These are phyloP conservation scores for Penicillium sp. DNA, from an alignment of 2,329 filamentous ascomycete genomes.

Conservation along the genomic window DNA sequence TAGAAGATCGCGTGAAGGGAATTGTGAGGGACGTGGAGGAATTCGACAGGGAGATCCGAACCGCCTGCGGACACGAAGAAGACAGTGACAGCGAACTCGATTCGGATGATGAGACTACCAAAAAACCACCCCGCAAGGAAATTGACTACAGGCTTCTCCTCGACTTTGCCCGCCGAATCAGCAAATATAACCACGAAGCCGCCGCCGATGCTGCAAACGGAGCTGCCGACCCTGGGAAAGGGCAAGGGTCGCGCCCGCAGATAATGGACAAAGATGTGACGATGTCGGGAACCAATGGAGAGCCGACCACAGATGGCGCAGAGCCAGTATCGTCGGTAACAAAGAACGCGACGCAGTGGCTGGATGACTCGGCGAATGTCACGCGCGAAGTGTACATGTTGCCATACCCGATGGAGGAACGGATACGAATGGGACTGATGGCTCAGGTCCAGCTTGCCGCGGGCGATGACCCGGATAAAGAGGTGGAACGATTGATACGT, in stretches of 20 bases:
- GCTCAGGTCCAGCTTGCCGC: constrained; percentile 44
- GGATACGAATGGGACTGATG: constrained; percentile 48
- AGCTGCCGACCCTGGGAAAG: constrained; percentile 16
- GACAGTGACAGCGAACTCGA: constrained; percentile 33
- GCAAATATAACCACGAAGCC: constrained; percentile 48
- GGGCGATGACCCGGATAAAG: constrained; percentile 55
- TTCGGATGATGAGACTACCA: constrained; percentile 19
- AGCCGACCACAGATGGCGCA: constrained; percentile 16
- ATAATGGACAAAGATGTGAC: constrained; percentile 29
- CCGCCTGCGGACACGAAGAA: constrained; percentile 33
- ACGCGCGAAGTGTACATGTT: constrained; percentile 43
- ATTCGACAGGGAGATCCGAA: constrained; percentile 42
- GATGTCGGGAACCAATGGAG: constrained; percentile 36
- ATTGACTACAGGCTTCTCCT: constrained; percentile 47
- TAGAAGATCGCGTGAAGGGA: constrained; percentile 43
- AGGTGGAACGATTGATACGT: constrained; percentile 49
- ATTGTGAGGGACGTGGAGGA: constrained; percentile 42
- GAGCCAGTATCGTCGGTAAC: constrained; percentile 40
- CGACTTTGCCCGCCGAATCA: constrained; percentile 48
- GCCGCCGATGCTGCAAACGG: constrained; percentile 43
- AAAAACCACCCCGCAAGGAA: constrained; percentile 26
- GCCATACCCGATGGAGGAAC: constrained; percentile 46
- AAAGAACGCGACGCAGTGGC: constrained; percentile 42
- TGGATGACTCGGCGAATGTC: constrained; percentile 43
- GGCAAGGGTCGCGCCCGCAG: constrained; percentile 18